phyloP scores from a whole-genome alignment of 257 asterid species.

The Nicotiana tabacum region DNA sequence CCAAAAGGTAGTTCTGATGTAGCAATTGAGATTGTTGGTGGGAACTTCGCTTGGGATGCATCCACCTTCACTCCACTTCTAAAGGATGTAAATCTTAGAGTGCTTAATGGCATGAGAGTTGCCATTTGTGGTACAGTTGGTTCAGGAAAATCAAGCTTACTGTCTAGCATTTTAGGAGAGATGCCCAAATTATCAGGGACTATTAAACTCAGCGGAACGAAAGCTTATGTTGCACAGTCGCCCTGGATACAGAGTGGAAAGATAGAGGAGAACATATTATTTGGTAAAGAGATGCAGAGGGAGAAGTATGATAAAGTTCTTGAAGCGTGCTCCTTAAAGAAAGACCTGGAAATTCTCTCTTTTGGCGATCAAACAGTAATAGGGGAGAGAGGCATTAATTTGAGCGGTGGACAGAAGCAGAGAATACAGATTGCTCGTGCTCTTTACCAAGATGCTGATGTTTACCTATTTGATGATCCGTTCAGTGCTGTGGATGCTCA shows the following conservation, averaged over 20 bases:
- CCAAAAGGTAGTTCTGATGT: conserved; percentile 37
- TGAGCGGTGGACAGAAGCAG: conserved; percentile 93
- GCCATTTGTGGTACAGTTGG: conserved; percentile 96
- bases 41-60: conserved; percentile 68
- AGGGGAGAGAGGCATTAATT: conserved; percentile 90
- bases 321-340: conserved; percentile 72
- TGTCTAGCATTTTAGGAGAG: conserved; percentile 72
- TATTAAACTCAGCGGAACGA: conserved; percentile 47
- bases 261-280: conserved; percentile 73
- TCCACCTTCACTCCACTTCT: conserved; percentile 48
- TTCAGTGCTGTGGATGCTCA: conserved; percentile 97
- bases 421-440: conserved; percentile 92
- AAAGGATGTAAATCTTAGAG: conserved; percentile 48
- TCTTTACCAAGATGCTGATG: conserved; percentile 70
- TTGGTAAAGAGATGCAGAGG: conserved; percentile 73
- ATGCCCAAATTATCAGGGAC: conserved; percentile 69
- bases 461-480: conserved; percentile 84
- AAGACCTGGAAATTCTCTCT: conserved; percentile 71
- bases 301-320: conserved; percentile 53
- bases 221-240: conserved; percentile 81
- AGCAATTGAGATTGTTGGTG: conserved; percentile 60
- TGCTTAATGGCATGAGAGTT: conserved; percentile 65
- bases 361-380: conserved; percentile 82
- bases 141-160: conserved; percentile 88
- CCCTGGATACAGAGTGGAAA: conserved; percentile 94